phyloP scores from a whole-genome alignment of 106 monocot species.

The Alisma plantagoaquatica region DNA sequence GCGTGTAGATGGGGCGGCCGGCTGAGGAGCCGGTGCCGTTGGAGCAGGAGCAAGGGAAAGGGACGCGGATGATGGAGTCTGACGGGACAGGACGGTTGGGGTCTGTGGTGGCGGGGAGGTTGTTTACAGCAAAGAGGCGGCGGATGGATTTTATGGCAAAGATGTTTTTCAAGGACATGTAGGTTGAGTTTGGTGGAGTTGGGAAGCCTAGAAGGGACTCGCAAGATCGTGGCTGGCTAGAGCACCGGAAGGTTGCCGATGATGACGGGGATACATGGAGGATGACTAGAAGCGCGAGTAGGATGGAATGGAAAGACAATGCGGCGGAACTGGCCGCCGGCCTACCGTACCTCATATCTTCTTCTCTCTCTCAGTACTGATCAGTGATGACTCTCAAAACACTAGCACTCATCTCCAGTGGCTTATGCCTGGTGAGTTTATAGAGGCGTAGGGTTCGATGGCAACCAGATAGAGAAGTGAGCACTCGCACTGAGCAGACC shows the following conservation, averaged over 20 bases:
- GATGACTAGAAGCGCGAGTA: no score
- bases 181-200: slow-evolving; percentile 44
- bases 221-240: slow-evolving; percentile 19
- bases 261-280: neutral
- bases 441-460: no score
- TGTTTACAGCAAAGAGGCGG: slow-evolving; percentile 49
- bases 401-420: no score
- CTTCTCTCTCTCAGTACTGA: no score
- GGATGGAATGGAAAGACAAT: no score
- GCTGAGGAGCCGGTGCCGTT: slow-evolving; percentile 38
- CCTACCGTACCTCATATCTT: no score
- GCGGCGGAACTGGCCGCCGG: no score
- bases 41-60: slow-evolving; percentile 54
- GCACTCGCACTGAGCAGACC: no score
- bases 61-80: slow-evolving; percentile 35
- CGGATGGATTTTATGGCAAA: slow-evolving; percentile 45
- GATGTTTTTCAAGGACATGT: slow-evolving; percentile 28
- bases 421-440: no score
- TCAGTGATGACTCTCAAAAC: no score
- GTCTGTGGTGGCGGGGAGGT: slow-evolving; percentile 38
- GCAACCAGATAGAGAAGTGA: no score
- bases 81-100: slow-evolving; percentile 18
- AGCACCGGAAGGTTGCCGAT: slow-evolving; percentile 39
- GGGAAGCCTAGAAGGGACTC: slow-evolving; percentile 42
- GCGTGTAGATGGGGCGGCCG: slow-evolving; percentile 29